Evolutionary conservation across 2,329 filamentous ascomycete genomes (phyloP), one percentile per base, ranked within the genome.

Genomic region (Zymoseptoria ardabiliae): DNA sequence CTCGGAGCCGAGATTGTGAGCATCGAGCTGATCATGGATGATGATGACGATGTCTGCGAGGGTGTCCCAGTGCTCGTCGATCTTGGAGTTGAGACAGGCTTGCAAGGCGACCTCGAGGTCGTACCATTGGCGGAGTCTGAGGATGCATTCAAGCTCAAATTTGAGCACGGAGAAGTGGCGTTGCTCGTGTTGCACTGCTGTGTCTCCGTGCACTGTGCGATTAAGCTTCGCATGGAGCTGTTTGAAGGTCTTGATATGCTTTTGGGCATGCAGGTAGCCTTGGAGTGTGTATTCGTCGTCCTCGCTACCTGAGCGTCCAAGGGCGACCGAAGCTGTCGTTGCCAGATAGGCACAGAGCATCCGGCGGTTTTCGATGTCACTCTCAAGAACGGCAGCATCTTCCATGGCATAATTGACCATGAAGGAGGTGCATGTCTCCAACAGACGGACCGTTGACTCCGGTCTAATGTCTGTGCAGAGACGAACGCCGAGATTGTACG

Each of bases 111-210:
- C 72, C 4, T 79, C 76, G 1, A 95, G 75, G 45, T 83, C 79
- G 50, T 88, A 82, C 87, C 87, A 94, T 20, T 81, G 78, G 60
- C 85, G 82, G 4, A 94, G 76, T 30, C 78, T 79, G 48, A 89
- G 75, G 0, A 87, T 84, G 2, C 85, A 87, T 75, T 96, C 91
- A 61, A 96, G 89, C 64, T 94, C 88, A 64, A 92, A 89, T 0
- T 88, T 84, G 7, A 90, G 76, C 19, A 96, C 74, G 2, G 85
- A 82, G 5, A 85, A 80, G 1, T 77, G 73, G 1, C 75, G 73
- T 11, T 78, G 75, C 20, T 80, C 76, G 0, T 69, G 71, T 0
- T 71, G 62, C 2, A 62, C n/a, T 4, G 54, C 54, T 19, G 54
- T 35, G 28, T 60, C 2, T 72, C 69, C 0, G 75, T 59, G 9